phyloP scores from a whole-genome alignment of 208 protist species.

The Polymyxa betae region DNA sequence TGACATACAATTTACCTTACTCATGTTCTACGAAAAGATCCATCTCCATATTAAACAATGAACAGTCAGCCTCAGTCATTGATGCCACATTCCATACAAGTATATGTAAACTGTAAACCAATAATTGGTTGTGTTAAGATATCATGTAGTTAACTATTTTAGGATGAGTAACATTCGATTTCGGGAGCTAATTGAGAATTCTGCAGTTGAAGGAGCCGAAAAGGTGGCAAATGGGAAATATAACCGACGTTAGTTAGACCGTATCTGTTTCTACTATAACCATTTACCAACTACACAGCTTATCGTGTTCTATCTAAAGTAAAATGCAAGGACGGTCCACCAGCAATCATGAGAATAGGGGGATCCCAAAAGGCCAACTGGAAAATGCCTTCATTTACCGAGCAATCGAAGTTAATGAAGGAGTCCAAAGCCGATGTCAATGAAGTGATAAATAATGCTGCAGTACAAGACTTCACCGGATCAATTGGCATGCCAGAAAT shows the following conservation, averaged over 20 bases:
- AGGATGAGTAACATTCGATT: neutral
- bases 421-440: neutral
- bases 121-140: neutral
- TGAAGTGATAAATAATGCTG: too few species aligned
- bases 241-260: neutral
- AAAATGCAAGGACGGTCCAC: slow-evolving; percentile 45
- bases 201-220: neutral
- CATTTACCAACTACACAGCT: neutral
- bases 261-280: neutral
- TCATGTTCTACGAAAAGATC: slow-evolving; percentile 17
- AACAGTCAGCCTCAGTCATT: neutral
- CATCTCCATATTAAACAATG: neutral
- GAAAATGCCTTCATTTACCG: neutral
- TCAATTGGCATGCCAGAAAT: neutral
- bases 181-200: neutral
- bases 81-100: slow-evolving; percentile 7
- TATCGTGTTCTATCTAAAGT: neutral
- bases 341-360: neutral
- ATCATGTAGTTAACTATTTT: neutral
- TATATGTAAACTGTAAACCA: neutral
- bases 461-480: too few species aligned
- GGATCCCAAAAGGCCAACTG: neutral
- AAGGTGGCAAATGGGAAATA: neutral
- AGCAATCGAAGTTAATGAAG: neutral
- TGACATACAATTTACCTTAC: neutral